Base-by-base conservation (phyloP, 306 rosid genomes). In the Lagenaria siceraria region DNA sequence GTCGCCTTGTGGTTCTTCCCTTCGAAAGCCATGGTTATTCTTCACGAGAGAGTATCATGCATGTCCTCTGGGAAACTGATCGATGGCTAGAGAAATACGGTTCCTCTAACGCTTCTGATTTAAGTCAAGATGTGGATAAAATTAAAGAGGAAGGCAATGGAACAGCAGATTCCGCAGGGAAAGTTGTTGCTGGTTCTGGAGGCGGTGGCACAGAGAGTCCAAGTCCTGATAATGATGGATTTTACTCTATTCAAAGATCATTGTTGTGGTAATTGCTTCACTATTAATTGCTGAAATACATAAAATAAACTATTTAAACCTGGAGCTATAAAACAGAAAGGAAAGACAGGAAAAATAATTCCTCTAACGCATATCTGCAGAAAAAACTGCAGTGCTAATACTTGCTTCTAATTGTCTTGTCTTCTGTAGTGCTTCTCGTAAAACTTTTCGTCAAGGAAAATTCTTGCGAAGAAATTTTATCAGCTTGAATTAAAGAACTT, bases 1-100 rank as follows among this genome's bases (percentile, higher is more conserved):
- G 87, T 86, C 99, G 99, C 64, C 90, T 95, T 24, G 99, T 95
- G 80, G 79, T 95, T 85, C 88, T 95, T 80, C 99, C 99, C 53
- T 85, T 76, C 46, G 99, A 95, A 85, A 95, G 99, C 91, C 99
- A 95, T 79, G 93, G 97, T 14, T 95, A 92, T 84, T 69, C 93
- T 77, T 78, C 97, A 80, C 87, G 97, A 76, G 99, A 95, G 85
- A 95, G 99, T 87, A 92, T 95, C 90, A 92, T 95, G 97, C 99
- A 95, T 49, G 97, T 95, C 66, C 97, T 95, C 36, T 95, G 99
- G 99, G 99, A 95, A 87, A 95, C 97, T 80, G 99, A 91, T 82
- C 89, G 99, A 76, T 95, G 99, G 99, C 81, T 95, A 81, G 91
- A 89, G 66, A 95, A 88, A 73, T 75, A 88, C 78, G 89, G 97